Evolutionary conservation across 2,329 filamentous ascomycete species (phyloP).

Genomic region (Aspergillus versicolor): DNA sequence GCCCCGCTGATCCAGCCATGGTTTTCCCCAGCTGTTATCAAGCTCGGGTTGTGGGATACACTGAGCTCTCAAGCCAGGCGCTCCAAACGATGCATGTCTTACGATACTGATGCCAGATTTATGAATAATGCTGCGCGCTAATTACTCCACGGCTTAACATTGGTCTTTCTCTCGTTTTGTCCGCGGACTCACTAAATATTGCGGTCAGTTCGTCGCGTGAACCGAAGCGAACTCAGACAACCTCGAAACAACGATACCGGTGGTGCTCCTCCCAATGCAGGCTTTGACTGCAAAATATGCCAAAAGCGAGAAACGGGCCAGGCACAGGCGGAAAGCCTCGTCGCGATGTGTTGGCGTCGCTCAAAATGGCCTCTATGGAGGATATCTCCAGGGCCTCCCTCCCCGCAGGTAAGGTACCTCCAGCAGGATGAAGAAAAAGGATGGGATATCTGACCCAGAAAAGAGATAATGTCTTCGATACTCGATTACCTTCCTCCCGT

Average conservation of each 20-base stretch:
- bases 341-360: constrained; percentile 66
- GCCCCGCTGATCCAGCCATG: constrained; percentile 13
- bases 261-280: constrained; percentile 26
- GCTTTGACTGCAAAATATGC: constrained; percentile 37
- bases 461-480: constrained; percentile 84
- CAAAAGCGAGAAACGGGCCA: constrained; percentile 50
- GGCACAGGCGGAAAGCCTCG: constrained; percentile 35
- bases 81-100: background rate
- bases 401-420: constrained; percentile 66
- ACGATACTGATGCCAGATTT: background rate
- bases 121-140: background rate
- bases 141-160: background rate
- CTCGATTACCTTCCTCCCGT: constrained; percentile 84
- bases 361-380: constrained; percentile 75
- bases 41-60: background rate
- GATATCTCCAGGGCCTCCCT: constrained; percentile 73
- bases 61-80: background rate
- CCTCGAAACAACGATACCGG: constrained; percentile 5
- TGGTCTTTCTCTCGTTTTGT: background rate
- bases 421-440: background rate
- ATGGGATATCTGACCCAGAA: constrained; percentile 23
- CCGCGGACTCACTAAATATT: constrained; percentile 6
- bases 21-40: constrained; percentile 8
- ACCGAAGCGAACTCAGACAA: constrained; percentile 11
- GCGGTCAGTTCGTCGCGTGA: constrained; percentile 1